Evolutionary conservation across 176 grass and related monocot species (phyloP).

Genomic region (Zoysia pacifica): DNA sequence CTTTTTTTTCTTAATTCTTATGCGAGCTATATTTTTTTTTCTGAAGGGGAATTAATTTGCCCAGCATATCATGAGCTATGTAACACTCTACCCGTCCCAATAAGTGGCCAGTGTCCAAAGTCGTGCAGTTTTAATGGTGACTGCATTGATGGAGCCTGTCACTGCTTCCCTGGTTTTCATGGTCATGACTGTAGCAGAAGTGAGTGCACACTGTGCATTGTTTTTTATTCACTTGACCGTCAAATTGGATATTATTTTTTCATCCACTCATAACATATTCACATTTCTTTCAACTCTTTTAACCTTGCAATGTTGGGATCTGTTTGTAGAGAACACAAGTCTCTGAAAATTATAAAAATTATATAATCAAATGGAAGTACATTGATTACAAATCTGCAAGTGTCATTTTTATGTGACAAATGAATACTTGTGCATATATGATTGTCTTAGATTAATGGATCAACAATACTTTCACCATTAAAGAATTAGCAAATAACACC

Average conservation of each 20-base stretch:
- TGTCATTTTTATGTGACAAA: not conserved
- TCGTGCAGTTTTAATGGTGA: slow-evolving; percentile 88
- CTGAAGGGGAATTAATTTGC: slow-evolving; percentile 97
- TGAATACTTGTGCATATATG: not conserved
- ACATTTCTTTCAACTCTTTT: slow-evolving; percentile 7
- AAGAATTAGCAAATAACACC: not conserved
- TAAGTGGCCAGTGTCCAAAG: slow-evolving; percentile 72
- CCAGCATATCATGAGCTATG: slow-evolving; percentile 92
- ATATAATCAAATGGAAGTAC: not conserved
- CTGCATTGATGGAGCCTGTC: slow-evolving; percentile 88
- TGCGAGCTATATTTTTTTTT: slow-evolving; percentile 35
- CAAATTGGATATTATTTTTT: not conserved
- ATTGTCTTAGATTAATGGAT: not conserved
- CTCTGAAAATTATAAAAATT: not conserved
- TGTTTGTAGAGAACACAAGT: not conserved
- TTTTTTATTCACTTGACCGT: not conserved
- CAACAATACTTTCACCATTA: not conserved
- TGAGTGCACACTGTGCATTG: slow-evolving; percentile 42
- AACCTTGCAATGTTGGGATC: not conserved
- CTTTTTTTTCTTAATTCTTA: slow-evolving; percentile 32
- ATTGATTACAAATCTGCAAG: not conserved
- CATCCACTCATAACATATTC: not conserved
- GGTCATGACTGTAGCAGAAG: slow-evolving; percentile 79
- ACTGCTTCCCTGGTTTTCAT: slow-evolving; percentile 95
- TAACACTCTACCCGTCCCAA: slow-evolving; percentile 39